Evolutionary conservation across 345 rosid species (phyloP).

Genomic region (Durio zibethinus): DNA sequence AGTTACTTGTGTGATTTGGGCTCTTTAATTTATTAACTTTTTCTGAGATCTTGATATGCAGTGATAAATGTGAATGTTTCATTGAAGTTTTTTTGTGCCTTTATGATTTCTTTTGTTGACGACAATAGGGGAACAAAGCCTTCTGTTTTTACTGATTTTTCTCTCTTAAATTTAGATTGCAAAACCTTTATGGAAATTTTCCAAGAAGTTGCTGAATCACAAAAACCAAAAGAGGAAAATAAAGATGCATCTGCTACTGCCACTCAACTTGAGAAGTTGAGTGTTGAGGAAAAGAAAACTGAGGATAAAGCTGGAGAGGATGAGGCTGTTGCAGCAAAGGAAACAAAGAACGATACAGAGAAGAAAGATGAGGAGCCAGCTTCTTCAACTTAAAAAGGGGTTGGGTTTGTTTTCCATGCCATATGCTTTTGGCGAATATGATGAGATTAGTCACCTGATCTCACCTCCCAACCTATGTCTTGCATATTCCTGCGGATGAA

Average conservation of each 20-base stretch:
- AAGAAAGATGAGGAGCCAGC: constrained; percentile 48
- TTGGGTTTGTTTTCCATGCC: constrained; percentile 3
- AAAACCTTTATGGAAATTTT: constrained; percentile 75
- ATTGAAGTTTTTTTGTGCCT: neutral
- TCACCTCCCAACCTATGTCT: constrained; percentile 10
- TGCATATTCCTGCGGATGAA: constrained; percentile 11
- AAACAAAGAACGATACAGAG: constrained; percentile 35
- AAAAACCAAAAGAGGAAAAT: constrained; percentile 54
- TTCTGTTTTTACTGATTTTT: neutral
- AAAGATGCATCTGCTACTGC: constrained; percentile 69
- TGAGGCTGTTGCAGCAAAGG: constrained; percentile 27
- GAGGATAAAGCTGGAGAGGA: constrained; percentile 13
- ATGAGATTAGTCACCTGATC: constrained; percentile 9
- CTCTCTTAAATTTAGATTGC: constrained; percentile 47
- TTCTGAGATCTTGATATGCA: neutral
- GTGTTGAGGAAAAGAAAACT: constrained; percentile 58
- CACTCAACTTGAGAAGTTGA: constrained; percentile 62
- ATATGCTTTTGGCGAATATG: constrained; percentile 13
- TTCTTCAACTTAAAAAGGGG: constrained; percentile 40
- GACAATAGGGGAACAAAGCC: neutral
- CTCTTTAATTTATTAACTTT: neutral
- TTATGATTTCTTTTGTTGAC: neutral
- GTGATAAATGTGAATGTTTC: neutral
- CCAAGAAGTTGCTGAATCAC: constrained; percentile 72
- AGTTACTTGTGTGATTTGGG: neutral